Evolutionary conservation across 1,139 yeast species (phyloP).

Genomic region (Diutina ranongensis): DNA sequence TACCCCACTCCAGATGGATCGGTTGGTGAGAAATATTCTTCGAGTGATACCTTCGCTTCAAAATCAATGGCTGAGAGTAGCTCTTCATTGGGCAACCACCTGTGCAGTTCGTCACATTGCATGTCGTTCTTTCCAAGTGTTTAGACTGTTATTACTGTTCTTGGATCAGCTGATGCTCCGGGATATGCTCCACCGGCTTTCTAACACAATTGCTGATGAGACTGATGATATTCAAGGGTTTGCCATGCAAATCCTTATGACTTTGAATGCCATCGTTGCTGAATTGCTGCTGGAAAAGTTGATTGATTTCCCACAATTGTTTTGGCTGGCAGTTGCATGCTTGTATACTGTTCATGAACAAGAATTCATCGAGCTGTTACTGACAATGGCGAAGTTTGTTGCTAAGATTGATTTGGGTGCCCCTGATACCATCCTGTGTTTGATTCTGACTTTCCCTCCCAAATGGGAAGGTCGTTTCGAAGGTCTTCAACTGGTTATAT

Average conservation of each 20-base stretch:
- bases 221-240: constrained; percentile 89
- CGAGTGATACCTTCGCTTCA: constrained; percentile 50
- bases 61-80: constrained; percentile 73
- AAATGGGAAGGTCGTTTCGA: constrained; percentile 94
- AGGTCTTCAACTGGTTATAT: constrained; percentile 70
- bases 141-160: constrained; percentile 67
- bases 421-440: constrained; percentile 72
- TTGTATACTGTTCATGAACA: constrained; percentile 83
- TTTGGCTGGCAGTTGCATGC: constrained; percentile 95
- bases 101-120: constrained; percentile 97
- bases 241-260: constrained; percentile 95
- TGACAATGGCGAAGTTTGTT: constrained; percentile 70
- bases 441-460: constrained; percentile 81
- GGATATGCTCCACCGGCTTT: constrained; percentile 87
- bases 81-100: constrained; percentile 91
- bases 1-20: constrained; percentile 81
- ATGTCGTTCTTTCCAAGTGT: constrained; percentile 88
- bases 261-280: constrained; percentile 82
- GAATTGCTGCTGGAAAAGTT: constrained; percentile 69
- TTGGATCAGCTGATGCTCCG: constrained; percentile 82
- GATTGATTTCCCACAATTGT: constrained; percentile 82
- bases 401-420: constrained; percentile 82
- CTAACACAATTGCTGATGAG: constrained; percentile 87
- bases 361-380: constrained; percentile 80
- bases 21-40: constrained; percentile 55